Evolutionary conservation across 208 protist genomes (phyloP).

Genomic region (Eutreptiella sp.): DNA sequence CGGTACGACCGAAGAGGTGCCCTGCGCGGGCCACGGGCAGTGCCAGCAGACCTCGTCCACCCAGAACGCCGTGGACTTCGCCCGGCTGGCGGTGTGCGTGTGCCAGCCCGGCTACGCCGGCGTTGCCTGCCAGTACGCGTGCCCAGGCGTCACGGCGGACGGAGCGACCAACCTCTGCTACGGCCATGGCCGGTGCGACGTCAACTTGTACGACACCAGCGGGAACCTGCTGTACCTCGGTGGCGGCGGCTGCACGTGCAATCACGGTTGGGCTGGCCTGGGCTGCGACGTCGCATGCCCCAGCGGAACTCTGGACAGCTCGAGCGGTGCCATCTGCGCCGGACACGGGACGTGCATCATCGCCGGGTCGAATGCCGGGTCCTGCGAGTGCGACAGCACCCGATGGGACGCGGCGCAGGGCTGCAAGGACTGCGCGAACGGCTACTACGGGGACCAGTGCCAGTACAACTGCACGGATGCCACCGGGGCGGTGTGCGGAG

Average conservation of each 20-base stretch:
- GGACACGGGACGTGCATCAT: constrained; percentile 22
- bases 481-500: neutral
- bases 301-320: constrained; percentile 11
- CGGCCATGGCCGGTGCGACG: constrained; percentile 16
- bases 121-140: constrained; percentile 18
- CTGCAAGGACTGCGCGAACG: neutral
- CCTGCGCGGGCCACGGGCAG: no score
- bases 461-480: neutral
- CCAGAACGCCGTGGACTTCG: no score
- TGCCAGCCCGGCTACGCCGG: constrained; percentile 28
- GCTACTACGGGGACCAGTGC: neutral
- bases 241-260: constrained; percentile 23
- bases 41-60: no score
- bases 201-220: constrained; percentile 7
- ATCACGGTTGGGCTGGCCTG: neutral
- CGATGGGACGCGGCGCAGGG: neutral
- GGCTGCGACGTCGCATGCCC: constrained; percentile 17
- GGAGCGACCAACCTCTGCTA: no score
- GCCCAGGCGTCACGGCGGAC: no score
- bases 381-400: constrained; percentile 13
- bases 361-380: neutral
- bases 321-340: constrained; percentile 25
- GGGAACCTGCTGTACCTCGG: constrained; percentile 7
- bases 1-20: no score
- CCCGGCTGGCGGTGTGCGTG: constrained; percentile 4